These are phyloP conservation scores for Aspergillus sp. DNA, from an alignment of 2,329 filamentous ascomycete genomes.

Conservation along the genomic window DNA sequence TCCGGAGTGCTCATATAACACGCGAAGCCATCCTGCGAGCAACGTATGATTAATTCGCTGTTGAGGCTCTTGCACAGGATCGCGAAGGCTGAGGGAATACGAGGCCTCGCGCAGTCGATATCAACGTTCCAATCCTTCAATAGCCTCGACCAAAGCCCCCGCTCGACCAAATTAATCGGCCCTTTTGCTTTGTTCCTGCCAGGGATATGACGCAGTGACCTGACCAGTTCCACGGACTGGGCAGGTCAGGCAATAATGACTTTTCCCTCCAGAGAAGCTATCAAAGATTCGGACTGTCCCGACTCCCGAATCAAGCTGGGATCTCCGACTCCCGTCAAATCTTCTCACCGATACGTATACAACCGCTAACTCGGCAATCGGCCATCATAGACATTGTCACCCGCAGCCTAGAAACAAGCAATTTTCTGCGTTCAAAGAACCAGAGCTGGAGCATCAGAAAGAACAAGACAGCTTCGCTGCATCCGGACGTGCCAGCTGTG, in stretches of 20 bases:
- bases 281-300: background rate
- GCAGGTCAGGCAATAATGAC: background rate
- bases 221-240: background rate
- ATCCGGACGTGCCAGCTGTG: background rate
- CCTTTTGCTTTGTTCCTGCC: slow-evolving; percentile 1
- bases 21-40: no score
- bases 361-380: background rate
- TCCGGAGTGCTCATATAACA: background rate
- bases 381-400: background rate
- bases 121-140: background rate
- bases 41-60: no score
- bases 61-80: no score
- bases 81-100: no score
- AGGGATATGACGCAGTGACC: slow-evolving; percentile 13
- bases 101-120: no score
- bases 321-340: background rate
- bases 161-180: slow-evolving; percentile 4
- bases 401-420: background rate
- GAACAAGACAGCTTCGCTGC: background rate
- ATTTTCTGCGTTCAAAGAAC: background rate
- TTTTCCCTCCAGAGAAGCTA: background rate
- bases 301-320: background rate
- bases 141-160: background rate
- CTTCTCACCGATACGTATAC: background rate
- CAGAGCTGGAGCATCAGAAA: background rate